Percentiles rank a stretch among this genome's conserved stretches.
Evolutionary conservation across 768 basidiomycete species (phyloP).

Genomic region (Tulasnella sp.): DNA sequence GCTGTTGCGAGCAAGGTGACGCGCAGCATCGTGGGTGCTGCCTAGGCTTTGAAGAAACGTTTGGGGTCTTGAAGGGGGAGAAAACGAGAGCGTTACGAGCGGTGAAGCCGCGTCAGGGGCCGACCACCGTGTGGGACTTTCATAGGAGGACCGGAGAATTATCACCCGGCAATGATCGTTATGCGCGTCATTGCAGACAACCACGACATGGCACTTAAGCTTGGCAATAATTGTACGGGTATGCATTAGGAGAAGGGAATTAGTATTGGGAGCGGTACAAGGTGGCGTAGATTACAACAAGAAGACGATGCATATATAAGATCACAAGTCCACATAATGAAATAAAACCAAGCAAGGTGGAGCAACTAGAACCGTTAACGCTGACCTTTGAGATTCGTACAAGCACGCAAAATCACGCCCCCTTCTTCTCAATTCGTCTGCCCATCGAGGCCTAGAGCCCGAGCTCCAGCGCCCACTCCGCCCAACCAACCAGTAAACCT

Average conservation of each 20-base stretch:
- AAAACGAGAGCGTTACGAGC: neutral
- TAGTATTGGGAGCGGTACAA: neutral
- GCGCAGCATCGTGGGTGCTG: neutral
- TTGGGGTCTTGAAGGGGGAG: neutral
- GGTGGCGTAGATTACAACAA: neutral
- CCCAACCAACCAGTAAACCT: constrained; percentile 78
- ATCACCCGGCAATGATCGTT: neutral
- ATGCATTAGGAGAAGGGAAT: neutral
- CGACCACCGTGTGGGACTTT: neutral
- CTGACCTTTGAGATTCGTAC: neutral
- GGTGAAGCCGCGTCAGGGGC: constrained; percentile 3
- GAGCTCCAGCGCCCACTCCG: constrained; percentile 67
- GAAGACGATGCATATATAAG: neutral
- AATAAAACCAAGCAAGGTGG: neutral
- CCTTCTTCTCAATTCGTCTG: neutral
- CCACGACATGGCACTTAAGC: neutral
- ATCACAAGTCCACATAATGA: neutral
- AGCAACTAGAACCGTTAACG: neutral
- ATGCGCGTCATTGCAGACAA: neutral
- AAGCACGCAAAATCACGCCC: neutral
- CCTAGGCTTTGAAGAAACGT: neutral
- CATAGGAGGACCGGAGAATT: neutral
- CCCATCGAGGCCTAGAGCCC: constrained; percentile 55
- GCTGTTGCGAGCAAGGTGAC: neutral
- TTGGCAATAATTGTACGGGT: neutral